These are phyloP conservation scores for Agrocybe pediades DNA, from an alignment of 768 basidiomycete genomes.

Conservation along the genomic window DNA sequence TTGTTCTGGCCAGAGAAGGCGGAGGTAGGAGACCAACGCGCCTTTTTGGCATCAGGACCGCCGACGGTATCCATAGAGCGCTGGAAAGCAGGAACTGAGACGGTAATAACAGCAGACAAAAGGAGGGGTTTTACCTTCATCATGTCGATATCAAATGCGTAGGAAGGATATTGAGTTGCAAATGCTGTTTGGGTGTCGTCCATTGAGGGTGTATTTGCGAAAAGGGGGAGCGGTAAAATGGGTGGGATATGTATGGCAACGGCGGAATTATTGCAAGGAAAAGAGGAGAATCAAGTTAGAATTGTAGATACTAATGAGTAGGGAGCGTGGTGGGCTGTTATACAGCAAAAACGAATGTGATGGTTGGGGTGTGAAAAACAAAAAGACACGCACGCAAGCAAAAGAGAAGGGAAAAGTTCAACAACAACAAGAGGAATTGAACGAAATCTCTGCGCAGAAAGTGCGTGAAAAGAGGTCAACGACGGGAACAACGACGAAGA, in stretches of 20 bases:
- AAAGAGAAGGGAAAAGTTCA: slow-evolving; percentile 35
- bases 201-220: slow-evolving; percentile 46
- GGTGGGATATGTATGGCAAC: slow-evolving; percentile 51
- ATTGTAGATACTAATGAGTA: slow-evolving; percentile 54
- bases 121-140: slow-evolving; percentile 68
- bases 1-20: slow-evolving; percentile 41
- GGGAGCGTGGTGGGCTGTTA: slow-evolving; percentile 46
- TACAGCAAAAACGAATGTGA: slow-evolving; percentile 47
- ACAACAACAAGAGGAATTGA: slow-evolving; percentile 33
- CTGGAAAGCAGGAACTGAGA: slow-evolving; percentile 36
- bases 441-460: slow-evolving; percentile 33
- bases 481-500: slow-evolving; percentile 34
- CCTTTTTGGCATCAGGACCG: slow-evolving; percentile 87
- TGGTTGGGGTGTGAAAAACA: slow-evolving; percentile 35
- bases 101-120: slow-evolving; percentile 6
- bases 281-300: slow-evolving; percentile 46
- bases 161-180: slow-evolving; percentile 66
- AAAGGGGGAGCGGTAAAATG: slow-evolving; percentile 32
- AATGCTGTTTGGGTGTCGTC: slow-evolving; percentile 77
- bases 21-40: slow-evolving; percentile 82
- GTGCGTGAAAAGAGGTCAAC: slow-evolving; percentile 32
- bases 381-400: slow-evolving; percentile 42
- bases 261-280: slow-evolving; percentile 46
- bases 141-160: slow-evolving; percentile 87
- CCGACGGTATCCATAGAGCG: slow-evolving; percentile 84